Conservation (phyloP, 2,329 filamentous ascomycete genomes). For the Hymenoscyphus infarciens region DNA sequence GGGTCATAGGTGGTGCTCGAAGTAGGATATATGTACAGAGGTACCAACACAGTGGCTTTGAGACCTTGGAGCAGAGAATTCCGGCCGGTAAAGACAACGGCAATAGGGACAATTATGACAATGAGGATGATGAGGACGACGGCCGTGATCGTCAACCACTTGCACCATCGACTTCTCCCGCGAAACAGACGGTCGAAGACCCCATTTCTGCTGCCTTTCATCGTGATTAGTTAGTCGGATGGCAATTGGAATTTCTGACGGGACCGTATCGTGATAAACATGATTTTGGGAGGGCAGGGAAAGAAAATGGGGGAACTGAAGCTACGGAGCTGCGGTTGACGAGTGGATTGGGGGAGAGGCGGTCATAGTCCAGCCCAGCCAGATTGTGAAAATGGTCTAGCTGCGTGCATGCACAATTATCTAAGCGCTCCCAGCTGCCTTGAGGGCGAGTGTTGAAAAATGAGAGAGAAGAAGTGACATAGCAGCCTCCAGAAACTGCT, state of each 20-base stretch:
- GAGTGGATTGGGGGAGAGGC: not conserved
- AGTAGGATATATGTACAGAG: not conserved
- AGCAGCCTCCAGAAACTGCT: too few relatives aligned
- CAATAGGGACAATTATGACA: not conserved
- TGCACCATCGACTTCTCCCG: not conserved
- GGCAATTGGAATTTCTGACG: not conserved
- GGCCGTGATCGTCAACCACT: not conserved
- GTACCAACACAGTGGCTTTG: not conserved
- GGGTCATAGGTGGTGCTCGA: constrained; percentile 10
- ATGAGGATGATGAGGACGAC: not conserved
- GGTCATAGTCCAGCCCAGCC: not conserved
- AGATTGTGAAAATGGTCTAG: not conserved
- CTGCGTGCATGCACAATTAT: not conserved
- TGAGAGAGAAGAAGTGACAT: not conserved
- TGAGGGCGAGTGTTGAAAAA: not conserved
- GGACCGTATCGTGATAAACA: not conserved
- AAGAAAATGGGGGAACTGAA: not conserved
- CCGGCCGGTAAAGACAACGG: not conserved
- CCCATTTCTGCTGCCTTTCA: not conserved
- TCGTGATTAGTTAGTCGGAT: not conserved
- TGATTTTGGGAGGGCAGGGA: not conserved
- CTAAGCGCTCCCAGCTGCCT: not conserved
- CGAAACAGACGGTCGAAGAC: not conserved
- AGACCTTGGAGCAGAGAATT: not conserved
- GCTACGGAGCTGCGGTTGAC: not conserved